phyloP scores from a whole-genome alignment of 2,329 filamentous ascomycete species.

The Pseudocercospora musae region DNA sequence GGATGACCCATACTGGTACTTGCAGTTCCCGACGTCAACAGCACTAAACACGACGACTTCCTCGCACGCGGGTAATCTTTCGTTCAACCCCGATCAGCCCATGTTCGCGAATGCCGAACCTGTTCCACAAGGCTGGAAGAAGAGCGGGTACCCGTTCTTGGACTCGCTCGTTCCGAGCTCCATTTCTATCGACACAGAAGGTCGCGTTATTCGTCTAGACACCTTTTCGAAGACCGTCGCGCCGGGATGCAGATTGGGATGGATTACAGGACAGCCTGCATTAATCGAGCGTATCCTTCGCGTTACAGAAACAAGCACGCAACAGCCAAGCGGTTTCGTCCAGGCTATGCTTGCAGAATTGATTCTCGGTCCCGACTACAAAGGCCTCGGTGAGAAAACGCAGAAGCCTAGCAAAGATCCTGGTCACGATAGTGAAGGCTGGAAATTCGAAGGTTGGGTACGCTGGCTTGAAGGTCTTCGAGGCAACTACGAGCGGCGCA shows the following conservation, averaged over 20 bases:
- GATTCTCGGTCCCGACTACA: conserved; percentile 66
- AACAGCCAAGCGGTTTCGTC: conserved; percentile 85
- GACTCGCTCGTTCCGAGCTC: conserved; percentile 82
- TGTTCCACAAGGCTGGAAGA: conserved; percentile 47
- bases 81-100: conserved; percentile 29
- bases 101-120: conserved; percentile 49
- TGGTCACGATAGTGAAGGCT: conserved; percentile 56
- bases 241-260: conserved; percentile 84
- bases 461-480: conserved; percentile 85
- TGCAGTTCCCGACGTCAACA: conserved; percentile 77
- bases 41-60: conserved; percentile 35
- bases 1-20: conserved; percentile 90
- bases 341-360: conserved; percentile 77
- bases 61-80: conserved; percentile 26
- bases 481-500: conserved; percentile 78
- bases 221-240: conserved; percentile 93
- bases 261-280: conserved; percentile 80
- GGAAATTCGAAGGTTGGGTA: conserved; percentile 83
- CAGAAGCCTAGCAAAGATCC: conserved; percentile 41
- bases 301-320: conserved; percentile 73
- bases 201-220: conserved; percentile 83
- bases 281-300: conserved; percentile 71
- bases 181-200: conserved; percentile 75
- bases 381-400: conserved; percentile 39
- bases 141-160: conserved; percentile 70